Evolutionary conservation across 2,329 filamentous ascomycete genomes (phyloP), one percentile per base, ranked within the genome.

Genomic region (Paecilomyces sp.): DNA sequence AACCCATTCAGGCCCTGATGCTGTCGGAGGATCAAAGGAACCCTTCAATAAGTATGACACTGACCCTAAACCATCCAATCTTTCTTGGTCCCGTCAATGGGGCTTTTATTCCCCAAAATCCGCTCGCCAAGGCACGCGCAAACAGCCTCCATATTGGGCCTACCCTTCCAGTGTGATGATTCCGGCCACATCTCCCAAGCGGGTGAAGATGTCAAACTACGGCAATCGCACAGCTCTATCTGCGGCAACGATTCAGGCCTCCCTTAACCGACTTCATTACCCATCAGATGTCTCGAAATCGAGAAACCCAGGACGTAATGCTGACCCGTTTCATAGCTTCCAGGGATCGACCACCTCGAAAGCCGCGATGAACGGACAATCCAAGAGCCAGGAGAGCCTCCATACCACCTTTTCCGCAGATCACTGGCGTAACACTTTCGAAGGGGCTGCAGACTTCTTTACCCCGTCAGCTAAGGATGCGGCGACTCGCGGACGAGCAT

Each of bases 351-450:
- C 64, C 22, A 54, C 60, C 22, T 59, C 62, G 57, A 63, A 55
- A 59, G 25, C 54, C 8, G 24, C 58, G 11, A 47, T 57, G 22
- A 61, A 65, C 57, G 60, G 66, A 36, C 58, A 65, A 18, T 68
- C 68, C 36, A 75, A 70, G 50, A 74, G 69, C 58, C 67, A 75
- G 57, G 70, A 71, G 31, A 67, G 66, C 53, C 62, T 69, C 25
- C 72, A 72, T 30, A 74, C 74, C 33, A 71, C 71, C 54, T 80
- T 80, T 55, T 76, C 75, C 4, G 74, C 75, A 0, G 70, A 71
- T 12, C 74, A 75, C 22, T 79, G 76, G 76, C 68, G 72, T 55
- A 70, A 70, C 55, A 72, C 71, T 53, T 68, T 78, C 57, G 66
- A 67, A n/a, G 60, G 64, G 8, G 62, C 64, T 2, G 69, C 73